A percentile compares a stretch with the other conserved stretches of the same genome.
phyloP scores from a whole-genome alignment of 768 basidiomycete species.

The Tylopilus rubrobrunneus region DNA sequence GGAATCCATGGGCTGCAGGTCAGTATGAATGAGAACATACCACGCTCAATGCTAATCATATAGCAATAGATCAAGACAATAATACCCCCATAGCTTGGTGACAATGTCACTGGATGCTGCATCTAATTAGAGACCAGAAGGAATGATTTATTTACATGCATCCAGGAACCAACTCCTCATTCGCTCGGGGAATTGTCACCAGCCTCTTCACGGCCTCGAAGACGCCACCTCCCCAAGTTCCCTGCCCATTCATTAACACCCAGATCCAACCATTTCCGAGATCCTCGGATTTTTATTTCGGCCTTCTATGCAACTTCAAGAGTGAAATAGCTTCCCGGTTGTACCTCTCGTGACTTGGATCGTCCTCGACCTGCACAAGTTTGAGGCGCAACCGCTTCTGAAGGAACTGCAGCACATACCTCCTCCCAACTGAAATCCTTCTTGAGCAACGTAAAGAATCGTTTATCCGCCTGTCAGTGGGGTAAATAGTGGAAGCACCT shows the following conservation, averaged over 20 bases:
- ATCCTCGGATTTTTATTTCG: not conserved
- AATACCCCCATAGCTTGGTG: slow-evolving; percentile 22
- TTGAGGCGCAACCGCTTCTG: slow-evolving; percentile 1
- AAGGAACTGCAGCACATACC: slow-evolving; percentile 33
- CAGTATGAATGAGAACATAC: slow-evolving; percentile 19
- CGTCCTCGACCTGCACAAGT: slow-evolving; percentile 51
- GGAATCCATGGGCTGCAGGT: slow-evolving; percentile 95
- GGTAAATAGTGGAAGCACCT: not conserved
- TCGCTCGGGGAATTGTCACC: not conserved
- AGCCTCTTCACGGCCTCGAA: not conserved
- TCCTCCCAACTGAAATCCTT: slow-evolving; percentile 74
- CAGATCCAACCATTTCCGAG: not conserved
- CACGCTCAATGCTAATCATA: slow-evolving; percentile 3
- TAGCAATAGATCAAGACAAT: slow-evolving; percentile 41
- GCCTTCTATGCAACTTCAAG: slow-evolving; percentile 35
- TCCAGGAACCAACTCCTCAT: not conserved
- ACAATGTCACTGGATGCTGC: slow-evolving; percentile 4
- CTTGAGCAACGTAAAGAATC: slow-evolving; percentile 77
- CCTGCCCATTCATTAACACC: not conserved
- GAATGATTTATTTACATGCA: not conserved
- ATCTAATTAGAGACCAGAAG: slow-evolving; percentile 7
- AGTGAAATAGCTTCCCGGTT: slow-evolving; percentile 64
- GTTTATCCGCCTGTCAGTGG: slow-evolving; percentile 69
- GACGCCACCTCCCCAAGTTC: not conserved
- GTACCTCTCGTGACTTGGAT: slow-evolving; percentile 57